Conservation (phyloP, 2,329 filamentous ascomycete species). For the Akanthomyces dipterigenus region DNA sequence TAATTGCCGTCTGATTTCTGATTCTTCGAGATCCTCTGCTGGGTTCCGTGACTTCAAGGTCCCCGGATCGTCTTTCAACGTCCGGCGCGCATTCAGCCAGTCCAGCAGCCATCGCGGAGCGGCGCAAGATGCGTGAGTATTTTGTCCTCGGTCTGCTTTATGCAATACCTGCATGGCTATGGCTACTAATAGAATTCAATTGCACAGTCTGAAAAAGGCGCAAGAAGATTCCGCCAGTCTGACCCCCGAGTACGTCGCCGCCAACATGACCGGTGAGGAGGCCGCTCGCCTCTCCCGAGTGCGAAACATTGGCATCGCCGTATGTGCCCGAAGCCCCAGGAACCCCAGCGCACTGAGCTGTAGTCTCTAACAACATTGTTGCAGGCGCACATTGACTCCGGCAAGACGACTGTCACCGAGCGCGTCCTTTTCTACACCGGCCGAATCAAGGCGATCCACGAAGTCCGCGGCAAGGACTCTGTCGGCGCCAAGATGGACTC, state of each 20-base stretch:
- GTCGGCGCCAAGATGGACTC: constrained; percentile 99
- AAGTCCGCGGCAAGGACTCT: constrained; percentile 88
- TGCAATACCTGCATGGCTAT: not conserved
- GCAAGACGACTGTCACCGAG: constrained; percentile 95
- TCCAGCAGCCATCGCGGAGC: constrained; percentile 24
- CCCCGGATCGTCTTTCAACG: constrained; percentile 18
- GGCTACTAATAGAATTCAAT: not conserved
- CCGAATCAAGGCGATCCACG: constrained; percentile 93
- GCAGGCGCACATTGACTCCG: constrained; percentile 94
- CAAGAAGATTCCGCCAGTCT: constrained; percentile 46
- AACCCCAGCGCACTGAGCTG: not conserved
- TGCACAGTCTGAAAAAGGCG: constrained; percentile 40
- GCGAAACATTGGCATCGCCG: constrained; percentile 96
- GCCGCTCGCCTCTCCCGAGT: constrained; percentile 70
- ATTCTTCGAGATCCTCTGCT: constrained; percentile 22
- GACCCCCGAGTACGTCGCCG: constrained; percentile 57
- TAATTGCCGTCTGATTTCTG: constrained; percentile 30
- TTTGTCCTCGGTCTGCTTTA: not conserved
- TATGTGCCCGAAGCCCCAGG: constrained; percentile 35
- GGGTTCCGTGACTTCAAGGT: constrained; percentile 22
- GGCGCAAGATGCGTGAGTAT: constrained; percentile 36
- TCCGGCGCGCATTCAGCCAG: constrained; percentile 28
- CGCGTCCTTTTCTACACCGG: constrained; percentile 97
- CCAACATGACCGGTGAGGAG: constrained; percentile 76
- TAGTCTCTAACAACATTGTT: constrained; percentile 17